Base-by-base conservation (phyloP, 805 yeast genomes). In the Zygotorulaspora chibaensis region DNA sequence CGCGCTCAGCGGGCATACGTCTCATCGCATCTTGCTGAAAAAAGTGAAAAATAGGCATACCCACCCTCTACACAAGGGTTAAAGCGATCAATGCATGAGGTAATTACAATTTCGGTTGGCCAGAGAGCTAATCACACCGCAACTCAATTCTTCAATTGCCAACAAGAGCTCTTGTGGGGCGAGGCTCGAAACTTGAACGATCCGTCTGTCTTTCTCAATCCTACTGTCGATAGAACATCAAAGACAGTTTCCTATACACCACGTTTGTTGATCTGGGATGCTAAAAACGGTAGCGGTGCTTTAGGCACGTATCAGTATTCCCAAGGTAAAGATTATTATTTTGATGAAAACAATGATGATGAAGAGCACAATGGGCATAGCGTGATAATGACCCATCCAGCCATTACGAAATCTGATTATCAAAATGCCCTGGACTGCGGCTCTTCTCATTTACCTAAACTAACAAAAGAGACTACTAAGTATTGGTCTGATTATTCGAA, bases 401-500 rank as follows among this genome's bases (percentile, higher is more conserved):
- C 66, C 18, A 62, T 75, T 2, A 61, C 57, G 0, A 80, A 77
- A 60, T 80, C 80, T 51, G 74, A 72, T 16, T 89, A 83, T 59
- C 96, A 87, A 60, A 51, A 50, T 30, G 77, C 81, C 1, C 64
- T 89, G 28, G 95, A 87, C 63, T 38, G 60, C 1, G 78, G 77
- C 0, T 48, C 54, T 29, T 30, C 42, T 28, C 17, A 51, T 8
- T 16, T 66, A 4, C 70, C 72, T 1, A 49, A 53, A 20, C 64
- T 86, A 34, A 62, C 56, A 4, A 50, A 51, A 0, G 58, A 61
- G 1, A 74, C 73, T 35, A 76, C 87, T 0, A 63, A 61, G 25
- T 85, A 79, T 54, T 91, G 97, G 97, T 75, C 93, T 0, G 96
- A 87, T 57, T 87, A 83, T 58, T 73, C 82, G 34, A 76, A 80